Conservation (phyloP, 345 rosid genomes). For the Salix suchowensis region DNA sequence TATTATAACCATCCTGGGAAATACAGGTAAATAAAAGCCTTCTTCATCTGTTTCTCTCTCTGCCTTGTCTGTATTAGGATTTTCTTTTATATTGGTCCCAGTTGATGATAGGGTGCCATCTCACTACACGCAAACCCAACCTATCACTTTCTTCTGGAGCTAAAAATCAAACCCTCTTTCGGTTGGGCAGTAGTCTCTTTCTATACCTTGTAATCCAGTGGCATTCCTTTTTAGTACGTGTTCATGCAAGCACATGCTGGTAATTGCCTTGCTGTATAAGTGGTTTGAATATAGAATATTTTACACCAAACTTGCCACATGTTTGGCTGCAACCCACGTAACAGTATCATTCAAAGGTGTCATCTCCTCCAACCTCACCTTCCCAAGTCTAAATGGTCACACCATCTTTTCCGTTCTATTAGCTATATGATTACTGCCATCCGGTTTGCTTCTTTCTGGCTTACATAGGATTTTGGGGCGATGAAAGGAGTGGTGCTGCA, state of each 20-base stretch:
- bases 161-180: not conserved
- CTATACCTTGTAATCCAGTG: not conserved
- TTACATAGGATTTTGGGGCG: not conserved
- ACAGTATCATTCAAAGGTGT: not conserved
- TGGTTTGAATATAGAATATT: too few relatives aligned
- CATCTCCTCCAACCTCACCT: not conserved
- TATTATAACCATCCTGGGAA: conserved; percentile 60
- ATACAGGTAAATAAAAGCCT: conserved; percentile 49
- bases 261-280: not conserved
- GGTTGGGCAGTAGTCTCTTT: not conserved
- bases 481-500: not conserved
- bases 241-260: not conserved
- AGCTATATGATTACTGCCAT: too few relatives aligned
- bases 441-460: not conserved
- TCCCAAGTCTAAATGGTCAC: not conserved
- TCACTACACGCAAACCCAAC: too few relatives aligned
- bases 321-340: not conserved
- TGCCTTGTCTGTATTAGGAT: not conserved
- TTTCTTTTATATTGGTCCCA: not conserved
- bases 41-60: not conserved
- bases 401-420: not conserved
- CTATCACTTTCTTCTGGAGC: too few relatives aligned
- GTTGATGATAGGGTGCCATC: not conserved
- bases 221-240: not conserved
- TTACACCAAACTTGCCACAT: too few relatives aligned